phyloP scores from a whole-genome alignment of 345 rosid genomes.

The Melaleuca alternifolia region DNA sequence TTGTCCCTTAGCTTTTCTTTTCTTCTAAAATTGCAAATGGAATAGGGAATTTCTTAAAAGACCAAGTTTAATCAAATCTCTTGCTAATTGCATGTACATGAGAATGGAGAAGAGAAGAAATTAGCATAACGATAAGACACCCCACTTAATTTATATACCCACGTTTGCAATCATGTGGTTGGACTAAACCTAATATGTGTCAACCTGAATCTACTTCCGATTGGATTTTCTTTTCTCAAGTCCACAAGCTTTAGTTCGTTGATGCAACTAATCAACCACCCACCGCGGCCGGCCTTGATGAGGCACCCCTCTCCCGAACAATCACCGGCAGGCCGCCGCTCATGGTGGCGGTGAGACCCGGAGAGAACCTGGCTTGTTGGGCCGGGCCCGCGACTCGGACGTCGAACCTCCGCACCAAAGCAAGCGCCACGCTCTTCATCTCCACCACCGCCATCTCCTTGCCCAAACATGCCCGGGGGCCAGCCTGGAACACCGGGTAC shows the following conservation, averaged over 20 bases:
- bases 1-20: not conserved
- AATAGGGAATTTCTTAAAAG: not conserved
- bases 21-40: not conserved
- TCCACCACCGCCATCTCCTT: slow-evolving; percentile 52
- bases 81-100: not conserved
- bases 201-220: not conserved
- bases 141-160: not conserved
- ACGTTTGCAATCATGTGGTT: not conserved
- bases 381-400: slow-evolving; percentile 18
- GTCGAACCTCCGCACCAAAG: slow-evolving; percentile 26
- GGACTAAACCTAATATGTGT: not conserved
- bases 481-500: slow-evolving; percentile 66
- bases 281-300: not conserved
- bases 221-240: not conserved
- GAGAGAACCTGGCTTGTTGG: slow-evolving; percentile 29
- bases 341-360: slow-evolving; percentile 76
- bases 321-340: slow-evolving; percentile 62
- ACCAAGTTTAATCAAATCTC: not conserved
- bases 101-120: not conserved
- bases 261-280: not conserved
- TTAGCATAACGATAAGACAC: not conserved
- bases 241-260: not conserved
- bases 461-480: slow-evolving; percentile 56
- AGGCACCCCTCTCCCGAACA: not conserved
- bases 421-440: slow-evolving; percentile 40